Percentiles rank a stretch among this genome's conserved stretches.
Conservation (phyloP, 805 yeast genomes). For the Cyberlindnera galapagoensis region DNA sequence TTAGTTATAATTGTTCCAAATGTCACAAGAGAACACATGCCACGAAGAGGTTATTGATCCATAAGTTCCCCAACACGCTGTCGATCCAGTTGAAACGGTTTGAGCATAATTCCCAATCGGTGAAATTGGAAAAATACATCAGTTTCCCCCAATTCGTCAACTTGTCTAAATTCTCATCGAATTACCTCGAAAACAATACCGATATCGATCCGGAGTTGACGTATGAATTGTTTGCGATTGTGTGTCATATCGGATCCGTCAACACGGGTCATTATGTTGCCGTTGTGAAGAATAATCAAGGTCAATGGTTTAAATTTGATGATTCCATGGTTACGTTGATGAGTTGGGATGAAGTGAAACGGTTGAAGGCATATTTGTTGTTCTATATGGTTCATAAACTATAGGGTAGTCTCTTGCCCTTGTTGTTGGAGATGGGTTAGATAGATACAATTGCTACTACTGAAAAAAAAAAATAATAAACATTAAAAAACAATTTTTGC, state of each 20-base stretch:
- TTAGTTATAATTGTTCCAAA: slow-evolving; percentile 58
- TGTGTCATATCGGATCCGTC: slow-evolving; percentile 87
- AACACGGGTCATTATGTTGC: slow-evolving; percentile 95
- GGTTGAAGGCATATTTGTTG: slow-evolving; percentile 73
- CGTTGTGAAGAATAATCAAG: slow-evolving; percentile 61
- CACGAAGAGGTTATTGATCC: slow-evolving; percentile 62
- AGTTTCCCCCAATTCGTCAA: slow-evolving; percentile 68
- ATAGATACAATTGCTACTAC: too few species aligned
- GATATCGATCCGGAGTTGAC: slow-evolving; percentile 33
- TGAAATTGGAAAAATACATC: slow-evolving; percentile 73
- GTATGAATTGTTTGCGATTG: slow-evolving; percentile 81
- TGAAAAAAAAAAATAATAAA: too few species aligned
- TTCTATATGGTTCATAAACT: slow-evolving; percentile 46
- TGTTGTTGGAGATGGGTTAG: too few species aligned
- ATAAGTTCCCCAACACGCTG: slow-evolving; percentile 68
- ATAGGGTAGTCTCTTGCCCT: too few species aligned
- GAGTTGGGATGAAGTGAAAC: slow-evolving; percentile 55
- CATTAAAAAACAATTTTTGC: too few species aligned
- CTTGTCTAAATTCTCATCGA: slow-evolving; percentile 50
- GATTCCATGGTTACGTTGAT: slow-evolving; percentile 76
- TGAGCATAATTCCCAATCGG: slow-evolving; percentile 31
- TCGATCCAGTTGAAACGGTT: slow-evolving; percentile 78
- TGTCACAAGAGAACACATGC: slow-evolving; percentile 64
- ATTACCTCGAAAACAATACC: slow-evolving; percentile 14
- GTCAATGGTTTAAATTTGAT: slow-evolving; percentile 87